Percentiles rank a stretch among this genome's conserved stretches.
Conservation (phyloP, 139 green algal genomes). For the Nannochloris sp. region DNA sequence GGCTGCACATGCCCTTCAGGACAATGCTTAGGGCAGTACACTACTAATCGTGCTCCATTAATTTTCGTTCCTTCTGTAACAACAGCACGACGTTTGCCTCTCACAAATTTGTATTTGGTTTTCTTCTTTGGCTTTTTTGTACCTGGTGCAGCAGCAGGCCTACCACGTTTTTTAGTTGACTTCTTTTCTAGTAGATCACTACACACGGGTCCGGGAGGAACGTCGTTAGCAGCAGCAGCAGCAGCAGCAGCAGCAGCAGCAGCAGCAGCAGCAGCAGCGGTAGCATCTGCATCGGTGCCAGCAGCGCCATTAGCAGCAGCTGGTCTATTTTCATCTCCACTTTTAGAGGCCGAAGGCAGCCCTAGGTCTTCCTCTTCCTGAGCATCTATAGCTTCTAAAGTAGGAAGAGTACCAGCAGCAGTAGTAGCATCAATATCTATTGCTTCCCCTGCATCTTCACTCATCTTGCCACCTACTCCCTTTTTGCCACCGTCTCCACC, state of each 20-base stretch:
- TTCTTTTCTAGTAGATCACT: not conserved
- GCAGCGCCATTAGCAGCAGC: slow-evolving; percentile 5
- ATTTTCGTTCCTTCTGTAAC: not conserved
- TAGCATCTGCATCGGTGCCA: not conserved
- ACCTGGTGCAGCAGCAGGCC: not conserved
- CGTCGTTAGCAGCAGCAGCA: too few species aligned
- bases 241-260: too few species aligned
- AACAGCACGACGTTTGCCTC: not conserved
- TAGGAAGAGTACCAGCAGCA: too few species aligned
- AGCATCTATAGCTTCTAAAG: not conserved
- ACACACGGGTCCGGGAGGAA: too few species aligned
- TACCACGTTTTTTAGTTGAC: not conserved
- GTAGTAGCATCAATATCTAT: too few species aligned
- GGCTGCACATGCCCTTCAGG: not conserved
- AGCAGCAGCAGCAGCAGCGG: not conserved
- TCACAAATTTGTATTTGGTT: not conserved
- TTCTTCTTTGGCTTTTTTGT: not conserved
- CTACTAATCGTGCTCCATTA: slow-evolving; percentile 33
- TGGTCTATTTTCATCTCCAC: slow-evolving; percentile 19
- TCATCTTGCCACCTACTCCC: not conserved
- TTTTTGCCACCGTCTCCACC: not conserved
- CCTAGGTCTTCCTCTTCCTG: not conserved
- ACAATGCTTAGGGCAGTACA: slow-evolving; percentile 50
- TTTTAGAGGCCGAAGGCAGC: not conserved
- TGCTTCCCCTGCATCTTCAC: not conserved